Evolutionary conservation across 441 rosid genomes (phyloP), one percentile per base, ranked within the genome.

Genomic region (Pelargonium australe): DNA sequence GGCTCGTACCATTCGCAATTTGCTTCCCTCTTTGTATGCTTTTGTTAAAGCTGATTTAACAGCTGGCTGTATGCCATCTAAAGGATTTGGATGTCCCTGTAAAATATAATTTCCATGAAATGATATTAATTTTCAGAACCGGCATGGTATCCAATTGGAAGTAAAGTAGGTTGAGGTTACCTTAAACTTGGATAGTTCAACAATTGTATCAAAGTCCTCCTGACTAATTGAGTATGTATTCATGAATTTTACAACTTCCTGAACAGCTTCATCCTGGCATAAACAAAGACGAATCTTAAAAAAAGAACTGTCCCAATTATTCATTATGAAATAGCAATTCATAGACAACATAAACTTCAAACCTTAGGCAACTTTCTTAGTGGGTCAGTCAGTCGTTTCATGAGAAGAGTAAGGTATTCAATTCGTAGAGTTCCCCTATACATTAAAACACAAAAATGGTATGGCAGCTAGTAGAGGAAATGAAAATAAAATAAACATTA

Each of bases 21-120:
- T 89, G 81, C 79, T 87, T 63, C 71, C 79, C 79, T 85, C 94
- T 7, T 92, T 91, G 68, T 95, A 95, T 70, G 91, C 87, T 81
- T 83, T 86, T 0, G 99, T 95, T 79, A 95, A 69, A 61, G 99
- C 92, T 71, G 99, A 79, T 84, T 95, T 95, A 53, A 92, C 95
- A 64, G 90, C 77, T 41, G 97, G 82, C 44, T 84, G 77, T 71
- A 95, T 84, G 75, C 99, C 96, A 66, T 95, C 97, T 78, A 95
- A 68, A 19, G 97, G 99, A 82, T 86, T 87, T 76, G 77, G 69
- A 68, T 75, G 89, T 61, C 95, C 95, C 99, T 95, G 79, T 80
- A 66, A 44, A 41, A 78, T 43, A 74, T 19, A 69, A 66, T 31
- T n/a, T 73, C 70, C 68, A 67, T 60, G 7, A 67, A 66, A 37